Conservation (phyloP, 257 asterid species). For the Solanum gandarillasii region DNA sequence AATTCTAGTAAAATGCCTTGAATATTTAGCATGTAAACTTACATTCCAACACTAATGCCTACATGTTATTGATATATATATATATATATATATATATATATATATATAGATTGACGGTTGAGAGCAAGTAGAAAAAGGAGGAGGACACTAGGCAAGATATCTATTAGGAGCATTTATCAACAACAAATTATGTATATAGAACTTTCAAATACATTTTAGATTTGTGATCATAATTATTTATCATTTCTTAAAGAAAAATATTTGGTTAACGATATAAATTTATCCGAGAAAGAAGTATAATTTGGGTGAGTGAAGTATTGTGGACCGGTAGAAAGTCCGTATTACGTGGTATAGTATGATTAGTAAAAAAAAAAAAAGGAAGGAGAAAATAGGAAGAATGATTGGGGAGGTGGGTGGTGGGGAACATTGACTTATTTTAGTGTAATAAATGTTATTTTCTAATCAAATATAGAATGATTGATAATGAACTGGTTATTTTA, state of each 20-base stretch:
- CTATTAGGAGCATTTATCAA: neutral
- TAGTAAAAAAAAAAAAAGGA: neutral
- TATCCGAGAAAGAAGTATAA: neutral
- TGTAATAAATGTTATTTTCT: neutral
- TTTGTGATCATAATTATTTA: neutral
- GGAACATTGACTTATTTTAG: neutral
- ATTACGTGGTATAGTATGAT: neutral
- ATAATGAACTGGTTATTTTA: neutral
- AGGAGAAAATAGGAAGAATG: neutral
- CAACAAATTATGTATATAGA: neutral
- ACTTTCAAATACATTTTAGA: neutral
- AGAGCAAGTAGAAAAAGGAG: too few species aligned
- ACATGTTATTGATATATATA: too few species aligned
- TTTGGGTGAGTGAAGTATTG: neutral
- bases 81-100: too few species aligned
- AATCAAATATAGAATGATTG: slow-evolving; percentile 1
- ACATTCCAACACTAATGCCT: neutral
- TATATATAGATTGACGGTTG: too few species aligned
- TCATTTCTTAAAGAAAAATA: neutral
- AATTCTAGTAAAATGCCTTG: too few species aligned
- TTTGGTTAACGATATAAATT: too few species aligned
- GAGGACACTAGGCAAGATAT: neutral
- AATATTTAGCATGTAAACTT: neutral
- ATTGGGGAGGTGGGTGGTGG: neutral
- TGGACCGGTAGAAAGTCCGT: neutral